Evolutionary conservation across 1,139 yeast species (phyloP), one percentile per base, ranked within the genome.

Genomic region (Pneumocystis oryctolagi): DNA sequence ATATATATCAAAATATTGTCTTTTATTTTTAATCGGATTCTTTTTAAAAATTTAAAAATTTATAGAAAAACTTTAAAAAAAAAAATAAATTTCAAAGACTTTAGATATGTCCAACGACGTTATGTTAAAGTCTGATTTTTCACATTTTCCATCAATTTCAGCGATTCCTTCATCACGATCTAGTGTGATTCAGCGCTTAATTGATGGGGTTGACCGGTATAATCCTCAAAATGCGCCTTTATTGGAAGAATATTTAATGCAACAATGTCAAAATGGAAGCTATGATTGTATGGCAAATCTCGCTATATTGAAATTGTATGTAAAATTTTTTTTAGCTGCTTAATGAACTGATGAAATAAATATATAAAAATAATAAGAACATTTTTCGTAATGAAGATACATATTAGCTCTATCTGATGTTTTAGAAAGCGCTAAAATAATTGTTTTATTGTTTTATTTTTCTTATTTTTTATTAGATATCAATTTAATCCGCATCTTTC

Each of bases 211-310:
- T 64, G 79, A 76, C 8, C 74, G 81, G 68, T 79, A 78, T 71
- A 78, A 78, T 65, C 74, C 75, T 39, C 75, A 75, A n/a, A 77
- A 76, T 47, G 75, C 77, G 65, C 73, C 75, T 62, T 75, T 74
- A 47, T 71, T 78, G 31, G 79, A 78, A 69, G 76, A 75, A 18
- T 79, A 78, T 66, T 74, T 78, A 60, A 68, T 69, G 53, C 68
- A 71, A 42, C 82, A 79, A 67, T 76, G 78, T 66, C 65, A 70
- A 31, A 71, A 71, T 34, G 75, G 74, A 30, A 71, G 73, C 65
- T 73, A 73, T 65, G 82, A 79, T 67, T 71, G 77, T 61, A 73
- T 72, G 64, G 78, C 81, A 65, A 78, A 78, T 68, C 68, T 78
- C 69, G 82, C 81, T 1, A 71, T 78, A 39, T 72, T 79, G 64